Evolutionary conservation across 192 early-diverging fungal genomes (phyloP), one percentile per base, ranked within the genome.

Genomic region (Backusella liffmaniae): DNA sequence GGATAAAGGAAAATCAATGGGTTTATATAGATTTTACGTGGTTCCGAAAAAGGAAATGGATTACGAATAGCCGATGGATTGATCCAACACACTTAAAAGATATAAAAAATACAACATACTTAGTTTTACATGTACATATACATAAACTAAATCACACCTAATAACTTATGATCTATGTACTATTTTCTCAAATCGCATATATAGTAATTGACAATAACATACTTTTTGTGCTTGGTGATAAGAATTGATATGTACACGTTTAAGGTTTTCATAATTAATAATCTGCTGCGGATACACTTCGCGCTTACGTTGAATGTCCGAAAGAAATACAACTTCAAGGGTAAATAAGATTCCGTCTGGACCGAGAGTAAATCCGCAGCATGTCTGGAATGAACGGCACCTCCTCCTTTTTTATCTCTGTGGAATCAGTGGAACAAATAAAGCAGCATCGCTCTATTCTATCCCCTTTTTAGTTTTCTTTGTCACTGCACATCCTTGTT

Each of bases 341-440:
- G 37, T 26, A 69, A 69, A 69, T 69, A 69, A 23, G n/a, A 41
- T 13, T 4, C 67, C 67, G 67, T 4, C 12, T 39, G 70, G 70
- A 71, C 70, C 70, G 70, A 71, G 70, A 71, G 70, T 71, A 49
- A 71, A 71, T 30, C 70, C 70, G 70, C 21, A 62, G 56, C 23
- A 62, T 3, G n/a, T 23, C 0, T 29, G 23, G 56, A 29, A 62
- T 62, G 56, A 13, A 62, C 56, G 56, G 56, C 23, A 62, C 56
- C 56, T 62, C 56, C 53, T 59, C 53, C 53, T 59, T 59, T 59
- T 59, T 59, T 9, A 59, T 59, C 53, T 59, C 23, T 59, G 23
- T 26, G 53, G 53, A 59, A 59, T 59, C 23, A 26, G 53, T 59
- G 53, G 53, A 26, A 59, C 53, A 59, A 59, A 59, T 59, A 59